Conservation (phyloP, 129 eudicot genomes). For the Flaveria ramosissima region DNA sequence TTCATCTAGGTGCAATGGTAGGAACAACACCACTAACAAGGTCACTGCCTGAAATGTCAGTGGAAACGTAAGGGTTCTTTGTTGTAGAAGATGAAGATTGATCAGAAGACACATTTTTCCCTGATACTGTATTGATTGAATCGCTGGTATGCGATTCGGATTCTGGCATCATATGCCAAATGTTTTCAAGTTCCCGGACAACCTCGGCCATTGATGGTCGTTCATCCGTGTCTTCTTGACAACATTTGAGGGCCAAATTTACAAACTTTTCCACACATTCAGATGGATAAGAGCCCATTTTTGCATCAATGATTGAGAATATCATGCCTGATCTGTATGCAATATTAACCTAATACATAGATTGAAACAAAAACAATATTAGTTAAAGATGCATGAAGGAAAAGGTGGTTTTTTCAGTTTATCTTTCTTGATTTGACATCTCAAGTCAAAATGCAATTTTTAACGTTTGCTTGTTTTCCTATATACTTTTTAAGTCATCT, state of each 20-base stretch:
- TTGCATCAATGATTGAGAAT: slow-evolving; percentile 68
- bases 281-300: slow-evolving; percentile 85
- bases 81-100: slow-evolving; percentile 50
- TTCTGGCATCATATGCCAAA: slow-evolving; percentile 68
- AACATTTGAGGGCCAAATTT: slow-evolving; percentile 74
- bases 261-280: slow-evolving; percentile 76
- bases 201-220: slow-evolving; percentile 90
- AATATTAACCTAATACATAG: slow-evolving; percentile 59
- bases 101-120: slow-evolving; percentile 23
- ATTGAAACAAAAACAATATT: background rate
- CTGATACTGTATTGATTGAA: slow-evolving; percentile 24
- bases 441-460: too few species aligned
- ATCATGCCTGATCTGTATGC: slow-evolving; percentile 78
- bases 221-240: slow-evolving; percentile 74
- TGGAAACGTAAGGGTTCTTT: slow-evolving; percentile 50
- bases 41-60: slow-evolving; percentile 77
- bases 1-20: slow-evolving; percentile 66
- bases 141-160: slow-evolving; percentile 46
- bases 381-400: background rate
- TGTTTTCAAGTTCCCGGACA: slow-evolving; percentile 69
- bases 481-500: too few species aligned
- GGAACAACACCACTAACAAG: slow-evolving; percentile 84
- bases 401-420: too few species aligned
- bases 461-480: too few species aligned
- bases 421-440: too few species aligned